Percentiles rank a stretch among this genome's conserved stretches.
phyloP scores from a whole-genome alignment of 768 basidiomycete species.

The Lenzites betulinus region DNA sequence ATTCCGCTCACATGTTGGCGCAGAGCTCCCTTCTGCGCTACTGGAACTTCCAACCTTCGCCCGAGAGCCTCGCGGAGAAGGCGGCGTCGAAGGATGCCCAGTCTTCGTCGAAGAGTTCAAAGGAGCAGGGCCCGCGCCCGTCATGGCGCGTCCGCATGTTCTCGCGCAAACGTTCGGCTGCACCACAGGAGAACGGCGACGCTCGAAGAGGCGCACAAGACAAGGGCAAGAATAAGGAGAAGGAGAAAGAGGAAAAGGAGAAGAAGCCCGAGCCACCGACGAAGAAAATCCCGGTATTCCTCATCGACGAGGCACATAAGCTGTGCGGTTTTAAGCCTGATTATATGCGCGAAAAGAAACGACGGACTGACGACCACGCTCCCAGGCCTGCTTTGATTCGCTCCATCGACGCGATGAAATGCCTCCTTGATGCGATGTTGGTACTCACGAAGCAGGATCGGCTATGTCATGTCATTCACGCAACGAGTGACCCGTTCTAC shows the following conservation, averaged over 20 bases:
- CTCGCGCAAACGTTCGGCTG: conserved; percentile 15
- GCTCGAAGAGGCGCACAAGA: background rate
- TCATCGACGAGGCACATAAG: conserved; percentile 87
- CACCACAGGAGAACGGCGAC: conserved; percentile 16
- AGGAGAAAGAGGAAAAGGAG: conserved; percentile 37
- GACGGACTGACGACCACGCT: background rate
- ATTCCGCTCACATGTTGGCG: background rate
- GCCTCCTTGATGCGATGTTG: conserved; percentile 80
- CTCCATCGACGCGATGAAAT: conserved; percentile 81
- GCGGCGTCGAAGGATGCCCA: conserved; percentile 12
- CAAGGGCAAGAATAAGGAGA: conserved; percentile 33
- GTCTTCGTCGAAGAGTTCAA: conserved; percentile 6
- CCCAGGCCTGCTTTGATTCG: conserved; percentile 71
- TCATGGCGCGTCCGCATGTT: conserved; percentile 25
- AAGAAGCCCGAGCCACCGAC: conserved; percentile 36
- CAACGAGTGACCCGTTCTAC: conserved; percentile 83
- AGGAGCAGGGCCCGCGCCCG: conserved; percentile 8
- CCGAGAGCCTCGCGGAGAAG: conserved; percentile 11
- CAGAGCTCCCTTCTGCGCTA: conserved; percentile 73
- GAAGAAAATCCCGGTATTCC: conserved; percentile 79
- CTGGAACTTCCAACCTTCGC: conserved; percentile 60
- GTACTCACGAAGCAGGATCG: conserved; percentile 87
- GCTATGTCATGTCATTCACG: conserved; percentile 81
- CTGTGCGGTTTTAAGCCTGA: conserved; percentile 42
- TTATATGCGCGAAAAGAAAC: background rate